Percentiles rank a stretch among this genome's conserved stretches.
Conservation (phyloP, 73 alveolate species). For the Uronychia setigera region DNA sequence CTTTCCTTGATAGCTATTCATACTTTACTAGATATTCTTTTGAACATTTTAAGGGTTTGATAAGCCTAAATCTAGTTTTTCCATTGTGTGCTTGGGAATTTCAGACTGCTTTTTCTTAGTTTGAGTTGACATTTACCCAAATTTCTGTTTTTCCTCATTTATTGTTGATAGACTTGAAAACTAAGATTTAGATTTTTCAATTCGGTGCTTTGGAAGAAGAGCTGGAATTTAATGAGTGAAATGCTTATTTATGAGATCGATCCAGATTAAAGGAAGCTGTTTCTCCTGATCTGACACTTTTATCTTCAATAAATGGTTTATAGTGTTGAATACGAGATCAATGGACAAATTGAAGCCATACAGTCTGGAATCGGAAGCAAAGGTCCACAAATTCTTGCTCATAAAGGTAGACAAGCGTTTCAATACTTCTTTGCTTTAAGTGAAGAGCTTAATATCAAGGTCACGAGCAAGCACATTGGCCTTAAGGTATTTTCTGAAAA, state of each 20-base stretch:
- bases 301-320: background rate
- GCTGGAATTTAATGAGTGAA: background rate
- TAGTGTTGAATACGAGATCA: background rate
- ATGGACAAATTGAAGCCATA: background rate
- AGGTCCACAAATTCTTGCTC: background rate
- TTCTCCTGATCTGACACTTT: background rate
- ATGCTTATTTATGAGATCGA: background rate
- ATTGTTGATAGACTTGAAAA: background rate
- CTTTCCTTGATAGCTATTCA: too few relatives aligned
- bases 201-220: background rate
- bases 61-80: background rate
- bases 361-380: background rate
- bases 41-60: background rate
- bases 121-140: too few relatives aligned
- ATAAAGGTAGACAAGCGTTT: background rate
- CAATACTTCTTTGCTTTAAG: background rate
- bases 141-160: background rate
- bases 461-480: background rate
- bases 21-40: background rate
- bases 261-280: background rate
- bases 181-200: background rate
- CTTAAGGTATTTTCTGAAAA: background rate
- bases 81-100: background rate
- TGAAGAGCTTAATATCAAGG: background rate
- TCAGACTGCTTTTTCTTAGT: background rate